Percentiles rank a stretch among this genome's conserved stretches.
phyloP scores from a whole-genome alignment of 2,329 filamentous ascomycete species.

The Aciculosporium take region DNA sequence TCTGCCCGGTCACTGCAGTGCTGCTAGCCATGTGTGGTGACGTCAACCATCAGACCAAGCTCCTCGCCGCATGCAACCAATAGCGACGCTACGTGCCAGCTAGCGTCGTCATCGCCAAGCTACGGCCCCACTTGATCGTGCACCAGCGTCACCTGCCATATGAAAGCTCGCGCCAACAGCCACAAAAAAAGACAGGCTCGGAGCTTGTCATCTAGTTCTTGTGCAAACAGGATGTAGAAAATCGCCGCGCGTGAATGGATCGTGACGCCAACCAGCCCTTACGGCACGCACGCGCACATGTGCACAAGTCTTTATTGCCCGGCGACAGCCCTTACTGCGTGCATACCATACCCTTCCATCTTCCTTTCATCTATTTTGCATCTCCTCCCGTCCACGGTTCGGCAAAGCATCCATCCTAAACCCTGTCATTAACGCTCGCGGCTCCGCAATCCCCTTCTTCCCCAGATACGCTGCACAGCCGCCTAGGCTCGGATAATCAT shows the following conservation, averaged over 20 bases:
- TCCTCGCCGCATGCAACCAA: not conserved
- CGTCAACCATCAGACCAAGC: not conserved
- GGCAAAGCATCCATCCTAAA: too few relatives aligned
- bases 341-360: not conserved
- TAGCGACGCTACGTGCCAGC: not conserved
- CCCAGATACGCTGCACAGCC: not conserved
- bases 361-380: not conserved
- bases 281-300: not conserved
- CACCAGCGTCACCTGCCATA: too few relatives aligned
- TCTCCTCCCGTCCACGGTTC: not conserved
- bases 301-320: slow-evolving; percentile 4
- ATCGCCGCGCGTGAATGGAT: too few relatives aligned
- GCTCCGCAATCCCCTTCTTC: not conserved
- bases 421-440: not conserved
- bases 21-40: not conserved
- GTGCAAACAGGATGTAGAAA: too few relatives aligned
- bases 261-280: not conserved
- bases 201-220: too few relatives aligned
- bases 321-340: not conserved
- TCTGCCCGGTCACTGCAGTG: not conserved
- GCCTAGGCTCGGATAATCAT: slow-evolving; percentile 1
- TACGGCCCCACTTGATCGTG: slow-evolving; percentile 4
- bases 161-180: too few relatives aligned
- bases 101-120: slow-evolving; percentile 10
- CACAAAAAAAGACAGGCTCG: too few relatives aligned